phyloP scores from a whole-genome alignment of 2,329 filamentous ascomycete species.

The Colletotrichum tropicale region DNA sequence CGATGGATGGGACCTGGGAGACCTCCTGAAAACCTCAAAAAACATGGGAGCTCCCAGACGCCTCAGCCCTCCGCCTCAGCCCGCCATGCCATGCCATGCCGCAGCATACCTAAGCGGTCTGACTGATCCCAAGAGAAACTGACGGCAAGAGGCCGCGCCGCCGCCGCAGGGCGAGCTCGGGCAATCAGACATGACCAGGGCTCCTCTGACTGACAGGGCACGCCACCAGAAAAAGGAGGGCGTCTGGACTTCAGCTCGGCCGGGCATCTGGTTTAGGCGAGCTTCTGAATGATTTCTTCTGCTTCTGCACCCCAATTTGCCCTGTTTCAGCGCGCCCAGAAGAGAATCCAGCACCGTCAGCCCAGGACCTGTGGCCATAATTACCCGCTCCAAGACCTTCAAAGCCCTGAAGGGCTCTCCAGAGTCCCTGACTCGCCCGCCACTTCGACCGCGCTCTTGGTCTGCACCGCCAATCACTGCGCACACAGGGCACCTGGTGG shows the following conservation, averaged over 20 bases:
- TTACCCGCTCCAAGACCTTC: background rate
- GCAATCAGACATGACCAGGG: background rate
- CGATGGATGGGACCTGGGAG: background rate
- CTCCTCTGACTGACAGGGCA: background rate
- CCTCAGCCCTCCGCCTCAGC: background rate
- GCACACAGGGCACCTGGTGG: background rate
- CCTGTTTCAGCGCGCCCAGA: constrained; percentile 9
- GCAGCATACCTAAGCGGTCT: background rate
- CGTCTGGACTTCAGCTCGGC: background rate
- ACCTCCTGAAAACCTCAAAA: background rate
- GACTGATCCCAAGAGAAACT: background rate
- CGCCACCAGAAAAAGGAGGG: background rate
- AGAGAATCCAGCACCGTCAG: background rate
- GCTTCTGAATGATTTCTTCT: background rate
- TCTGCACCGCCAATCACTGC: background rate
- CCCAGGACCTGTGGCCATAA: background rate
- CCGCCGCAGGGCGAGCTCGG: background rate
- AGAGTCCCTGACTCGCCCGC: constrained; percentile 1
- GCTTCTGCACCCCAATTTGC: background rate
- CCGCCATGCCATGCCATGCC: background rate
- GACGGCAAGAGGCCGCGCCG: background rate
- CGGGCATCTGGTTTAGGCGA: background rate
- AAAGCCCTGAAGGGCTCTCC: background rate
- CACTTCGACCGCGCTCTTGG: background rate
- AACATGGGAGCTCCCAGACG: background rate